Conservation (phyloP, 345 rosid genomes). For the Psidium friedrichsthalianum region DNA sequence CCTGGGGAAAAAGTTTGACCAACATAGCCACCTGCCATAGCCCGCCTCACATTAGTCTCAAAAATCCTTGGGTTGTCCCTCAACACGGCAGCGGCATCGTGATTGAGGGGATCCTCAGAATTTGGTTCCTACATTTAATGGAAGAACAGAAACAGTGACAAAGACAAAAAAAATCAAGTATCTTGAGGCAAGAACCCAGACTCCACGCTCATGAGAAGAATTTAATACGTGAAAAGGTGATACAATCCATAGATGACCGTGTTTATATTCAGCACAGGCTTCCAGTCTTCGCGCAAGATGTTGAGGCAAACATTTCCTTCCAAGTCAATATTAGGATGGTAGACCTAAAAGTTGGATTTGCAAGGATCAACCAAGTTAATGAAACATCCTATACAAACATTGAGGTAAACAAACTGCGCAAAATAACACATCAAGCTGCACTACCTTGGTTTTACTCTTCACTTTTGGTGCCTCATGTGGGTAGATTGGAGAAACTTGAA, state of each 20-base stretch:
- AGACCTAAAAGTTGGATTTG: slow-evolving; percentile 38
- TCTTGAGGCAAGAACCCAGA: neutral
- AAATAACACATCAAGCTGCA: neutral
- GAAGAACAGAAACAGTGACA: neutral
- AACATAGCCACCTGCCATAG: slow-evolving; percentile 77
- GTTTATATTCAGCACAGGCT: slow-evolving; percentile 92
- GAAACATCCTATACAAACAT: neutral
- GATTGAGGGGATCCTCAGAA: slow-evolving; percentile 88
- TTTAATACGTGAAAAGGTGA: slow-evolving; percentile 76
- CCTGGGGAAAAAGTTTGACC: slow-evolving; percentile 61
- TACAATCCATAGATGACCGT: slow-evolving; percentile 78
- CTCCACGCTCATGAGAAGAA: neutral
- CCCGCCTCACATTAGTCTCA: slow-evolving; percentile 58
- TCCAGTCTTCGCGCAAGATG: slow-evolving; percentile 95
- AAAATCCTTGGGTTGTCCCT: slow-evolving; percentile 74
- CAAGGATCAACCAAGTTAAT: neutral
- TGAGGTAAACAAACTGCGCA: neutral
- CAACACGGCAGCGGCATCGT: slow-evolving; percentile 81
- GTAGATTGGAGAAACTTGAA: slow-evolving; percentile 79
- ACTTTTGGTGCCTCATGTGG: slow-evolving; percentile 97
- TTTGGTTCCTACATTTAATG: slow-evolving; percentile 61
- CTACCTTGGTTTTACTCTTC: slow-evolving; percentile 96
- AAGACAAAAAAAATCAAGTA: neutral
- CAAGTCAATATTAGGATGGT: slow-evolving; percentile 96
- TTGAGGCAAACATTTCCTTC: slow-evolving; percentile 97